Evolutionary conservation across 345 rosid species (phyloP).

Genomic region (Excoecaria agallocha): DNA sequence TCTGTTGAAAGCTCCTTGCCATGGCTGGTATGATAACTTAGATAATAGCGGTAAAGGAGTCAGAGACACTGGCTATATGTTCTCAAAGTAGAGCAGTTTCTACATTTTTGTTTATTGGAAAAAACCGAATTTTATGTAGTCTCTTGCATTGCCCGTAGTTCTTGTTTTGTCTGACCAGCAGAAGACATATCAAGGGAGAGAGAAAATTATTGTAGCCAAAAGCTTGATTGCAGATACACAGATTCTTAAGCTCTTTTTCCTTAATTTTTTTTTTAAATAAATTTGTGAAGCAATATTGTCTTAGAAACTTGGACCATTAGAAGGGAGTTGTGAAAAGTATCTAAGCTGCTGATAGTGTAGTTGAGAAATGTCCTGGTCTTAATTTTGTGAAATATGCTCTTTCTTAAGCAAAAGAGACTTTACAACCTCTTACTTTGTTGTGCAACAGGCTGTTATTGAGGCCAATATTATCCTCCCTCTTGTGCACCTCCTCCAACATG

Average conservation of each 20-base stretch:
- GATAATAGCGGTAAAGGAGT: background rate
- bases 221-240: background rate
- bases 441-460: conserved; percentile 37
- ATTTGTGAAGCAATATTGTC: background rate
- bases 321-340: background rate
- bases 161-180: background rate
- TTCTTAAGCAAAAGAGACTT: background rate
- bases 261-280: background rate
- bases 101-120: background rate
- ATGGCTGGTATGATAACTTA: background rate
- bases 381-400: background rate
- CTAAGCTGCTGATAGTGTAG: background rate
- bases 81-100: background rate
- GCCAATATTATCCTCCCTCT: conserved; percentile 39
- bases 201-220: background rate
- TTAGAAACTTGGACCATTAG: background rate
- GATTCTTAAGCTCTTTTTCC: background rate
- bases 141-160: background rate
- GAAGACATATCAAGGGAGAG: background rate
- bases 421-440: background rate
- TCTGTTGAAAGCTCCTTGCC: too few relatives aligned
- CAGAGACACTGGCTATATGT: background rate
- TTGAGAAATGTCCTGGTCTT: background rate
- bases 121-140: background rate
- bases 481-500: conserved; percentile 40